Conservation (phyloP, 768 basidiomycete species). For the Ramaria sp. region DNA sequence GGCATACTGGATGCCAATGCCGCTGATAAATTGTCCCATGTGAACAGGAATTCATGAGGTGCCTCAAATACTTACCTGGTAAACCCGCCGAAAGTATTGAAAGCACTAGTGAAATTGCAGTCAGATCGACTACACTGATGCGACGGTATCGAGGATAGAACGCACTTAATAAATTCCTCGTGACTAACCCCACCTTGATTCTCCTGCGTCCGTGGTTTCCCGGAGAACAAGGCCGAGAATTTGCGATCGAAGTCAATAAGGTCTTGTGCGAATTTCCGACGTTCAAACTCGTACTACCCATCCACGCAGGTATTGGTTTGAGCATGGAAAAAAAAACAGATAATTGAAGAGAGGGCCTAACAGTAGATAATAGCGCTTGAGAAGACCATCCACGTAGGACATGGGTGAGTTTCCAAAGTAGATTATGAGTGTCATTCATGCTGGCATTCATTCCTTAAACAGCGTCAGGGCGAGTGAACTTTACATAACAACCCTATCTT, state of each 20-base stretch:
- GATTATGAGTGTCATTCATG: conserved; percentile 67
- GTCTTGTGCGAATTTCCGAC: conserved; percentile 58
- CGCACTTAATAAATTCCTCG: conserved; percentile 37
- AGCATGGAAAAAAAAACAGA: background rate
- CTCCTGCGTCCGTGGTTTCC: conserved; percentile 42
- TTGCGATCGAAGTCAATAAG: conserved; percentile 62
- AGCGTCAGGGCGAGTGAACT: background rate
- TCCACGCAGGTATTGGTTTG: background rate
- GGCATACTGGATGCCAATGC: conserved; percentile 42
- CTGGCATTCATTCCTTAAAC: conserved; percentile 52
- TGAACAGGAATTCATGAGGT: background rate
- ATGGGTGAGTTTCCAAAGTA: conserved; percentile 55
- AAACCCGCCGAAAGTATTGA: conserved; percentile 43
- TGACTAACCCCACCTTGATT: conserved; percentile 34
- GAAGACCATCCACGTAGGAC: conserved; percentile 46
- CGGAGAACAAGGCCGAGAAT: conserved; percentile 56
- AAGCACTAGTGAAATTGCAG: conserved; percentile 24
- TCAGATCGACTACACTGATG: background rate
- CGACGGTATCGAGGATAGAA: conserved; percentile 8
- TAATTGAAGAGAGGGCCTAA: conserved; percentile 14
- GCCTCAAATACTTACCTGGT: conserved; percentile 16
- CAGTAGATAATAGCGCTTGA: conserved; percentile 37
- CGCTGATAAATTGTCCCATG: conserved; percentile 21
- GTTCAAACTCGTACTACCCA: conserved; percentile 56
- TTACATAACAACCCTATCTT: conserved; percentile 7